These are phyloP conservation scores for Aspergillus caelatus DNA, from an alignment of 2,329 filamentous ascomycete genomes.

Conservation along the genomic window DNA sequence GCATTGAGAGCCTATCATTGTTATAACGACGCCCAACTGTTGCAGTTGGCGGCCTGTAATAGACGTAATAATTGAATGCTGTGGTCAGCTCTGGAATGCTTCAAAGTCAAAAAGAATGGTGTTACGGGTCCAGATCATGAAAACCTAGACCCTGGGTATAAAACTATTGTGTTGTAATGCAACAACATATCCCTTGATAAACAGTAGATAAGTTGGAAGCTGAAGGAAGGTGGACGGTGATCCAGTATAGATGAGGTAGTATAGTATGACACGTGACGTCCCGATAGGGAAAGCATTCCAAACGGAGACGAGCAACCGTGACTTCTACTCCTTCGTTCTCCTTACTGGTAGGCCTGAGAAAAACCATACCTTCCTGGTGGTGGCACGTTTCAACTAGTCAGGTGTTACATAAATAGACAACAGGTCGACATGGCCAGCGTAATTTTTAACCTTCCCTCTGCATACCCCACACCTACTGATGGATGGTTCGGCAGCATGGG, in stretches of 20 bases:
- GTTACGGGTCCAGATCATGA: not conserved
- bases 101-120: conserved; percentile 9
- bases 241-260: not conserved
- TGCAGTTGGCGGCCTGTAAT: not conserved
- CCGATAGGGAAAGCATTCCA: conserved; percentile 18
- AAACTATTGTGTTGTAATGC: not conserved
- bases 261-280: conserved; percentile 17
- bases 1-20: conserved; percentile 11
- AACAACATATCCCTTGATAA: not conserved
- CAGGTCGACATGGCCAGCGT: conserved; percentile 35
- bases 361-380: conserved; percentile 2
- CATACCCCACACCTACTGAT: conserved; percentile 16
- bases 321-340: not conserved
- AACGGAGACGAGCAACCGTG: conserved; percentile 3
- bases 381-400: not conserved
- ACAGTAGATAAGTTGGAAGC: not conserved
- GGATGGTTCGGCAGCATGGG: conserved; percentile 68
- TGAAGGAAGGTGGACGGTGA: not conserved
- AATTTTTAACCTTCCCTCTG: conserved; percentile 14
- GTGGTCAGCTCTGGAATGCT: conserved; percentile 6
- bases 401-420: not conserved
- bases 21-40: conserved; percentile 4
- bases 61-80: conserved; percentile 4
- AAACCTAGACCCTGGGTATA: conserved; percentile 1
- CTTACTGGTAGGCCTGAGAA: not conserved